Conservation (phyloP, 2,329 filamentous ascomycete species). For the Fusarium pilosicola region DNA sequence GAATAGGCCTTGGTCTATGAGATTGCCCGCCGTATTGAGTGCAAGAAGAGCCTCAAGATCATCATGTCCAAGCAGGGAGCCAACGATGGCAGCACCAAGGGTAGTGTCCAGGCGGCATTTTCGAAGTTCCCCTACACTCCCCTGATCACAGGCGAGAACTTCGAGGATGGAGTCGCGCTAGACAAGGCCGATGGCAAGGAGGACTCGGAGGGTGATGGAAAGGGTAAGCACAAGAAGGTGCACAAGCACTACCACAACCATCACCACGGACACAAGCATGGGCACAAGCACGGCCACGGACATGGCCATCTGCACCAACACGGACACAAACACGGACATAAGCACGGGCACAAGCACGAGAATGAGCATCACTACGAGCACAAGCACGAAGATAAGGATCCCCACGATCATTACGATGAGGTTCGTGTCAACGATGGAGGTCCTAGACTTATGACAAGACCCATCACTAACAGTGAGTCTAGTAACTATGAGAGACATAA, state of each 20-base stretch:
- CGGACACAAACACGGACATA: not conserved
- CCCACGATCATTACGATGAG: not conserved
- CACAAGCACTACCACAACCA: constrained; percentile 18
- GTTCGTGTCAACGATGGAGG: not conserved
- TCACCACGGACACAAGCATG: not conserved
- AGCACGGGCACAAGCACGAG: constrained; percentile 7
- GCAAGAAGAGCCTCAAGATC: constrained; percentile 34
- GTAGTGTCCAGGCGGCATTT: constrained; percentile 44
- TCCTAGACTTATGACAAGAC: not conserved
- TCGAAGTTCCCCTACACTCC: constrained; percentile 42
- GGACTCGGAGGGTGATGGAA: not conserved
- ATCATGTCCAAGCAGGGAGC: constrained; percentile 47
- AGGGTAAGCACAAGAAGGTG: constrained; percentile 2
- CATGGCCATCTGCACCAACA: constrained; percentile 4
- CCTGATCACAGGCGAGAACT: constrained; percentile 44
- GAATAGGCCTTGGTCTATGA: constrained; percentile 42
- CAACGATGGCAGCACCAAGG: constrained; percentile 43
- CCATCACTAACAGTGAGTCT: not conserved
- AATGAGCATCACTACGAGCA: not conserved
- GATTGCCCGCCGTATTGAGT: constrained; percentile 44
- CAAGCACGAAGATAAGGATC: not conserved
- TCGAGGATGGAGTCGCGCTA: constrained; percentile 34
- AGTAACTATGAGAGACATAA: not conserved
- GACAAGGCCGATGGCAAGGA: not conserved
- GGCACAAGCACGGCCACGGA: not conserved